Conservation (phyloP, 352 stramenopile genomes). For the Pythium dissotocum region DNA sequence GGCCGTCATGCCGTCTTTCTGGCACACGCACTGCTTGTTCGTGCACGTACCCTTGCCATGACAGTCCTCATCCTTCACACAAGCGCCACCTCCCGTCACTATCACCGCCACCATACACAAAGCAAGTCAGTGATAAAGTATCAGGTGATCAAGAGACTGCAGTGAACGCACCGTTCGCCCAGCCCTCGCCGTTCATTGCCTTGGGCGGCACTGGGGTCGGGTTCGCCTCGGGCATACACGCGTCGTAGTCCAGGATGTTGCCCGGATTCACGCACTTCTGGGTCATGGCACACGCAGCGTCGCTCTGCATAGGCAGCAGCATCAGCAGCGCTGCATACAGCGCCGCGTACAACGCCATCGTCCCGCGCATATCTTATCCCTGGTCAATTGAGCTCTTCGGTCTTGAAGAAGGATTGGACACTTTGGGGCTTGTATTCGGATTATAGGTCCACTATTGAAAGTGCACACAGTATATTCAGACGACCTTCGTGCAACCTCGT, state of each 20-base stretch:
- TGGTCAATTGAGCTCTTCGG: conserved; percentile 12
- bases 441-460: conserved; percentile 8
- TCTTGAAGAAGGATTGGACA: conserved; percentile 23
- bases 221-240: conserved; percentile 71
- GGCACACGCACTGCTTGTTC: conserved; percentile 49
- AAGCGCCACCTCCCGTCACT: conserved; percentile 73
- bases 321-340: background rate
- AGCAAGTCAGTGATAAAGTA: background rate
- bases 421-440: background rate
- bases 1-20: conserved; percentile 63
- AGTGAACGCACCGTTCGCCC: conserved; percentile 39
- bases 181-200: conserved; percentile 42
- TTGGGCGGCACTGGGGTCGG: conserved; percentile 13
- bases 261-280: conserved; percentile 76
- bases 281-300: conserved; percentile 64
- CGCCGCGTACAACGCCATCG: background rate
- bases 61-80: conserved; percentile 55
- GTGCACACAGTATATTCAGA: conserved; percentile 16
- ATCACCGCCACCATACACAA: background rate
- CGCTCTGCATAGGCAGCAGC: background rate
- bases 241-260: conserved; percentile 69
- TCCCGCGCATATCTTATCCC: background rate
- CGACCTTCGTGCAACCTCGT: conserved; percentile 24
- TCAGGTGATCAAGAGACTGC: background rate
- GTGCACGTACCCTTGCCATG: conserved; percentile 53